Evolutionary conservation across 495 filamentous ascomycete species (phyloP), one percentile per base, ranked within the genome.

Genomic region (Cercophora samala): DNA sequence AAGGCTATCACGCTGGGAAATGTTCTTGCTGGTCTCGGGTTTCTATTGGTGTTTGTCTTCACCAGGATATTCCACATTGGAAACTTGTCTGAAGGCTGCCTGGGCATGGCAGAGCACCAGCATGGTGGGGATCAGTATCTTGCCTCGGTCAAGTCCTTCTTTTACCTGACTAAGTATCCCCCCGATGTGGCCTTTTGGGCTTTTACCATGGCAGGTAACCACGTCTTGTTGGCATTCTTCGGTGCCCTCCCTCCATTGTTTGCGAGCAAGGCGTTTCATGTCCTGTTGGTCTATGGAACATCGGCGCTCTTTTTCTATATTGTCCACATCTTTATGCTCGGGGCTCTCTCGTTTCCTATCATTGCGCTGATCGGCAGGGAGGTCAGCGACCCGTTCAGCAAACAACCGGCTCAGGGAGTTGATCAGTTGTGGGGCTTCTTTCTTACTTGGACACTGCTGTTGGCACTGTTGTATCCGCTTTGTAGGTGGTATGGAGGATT

Each of bases 111-210:
- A 11, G 76, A 74, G 63, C 72, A 76, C 22, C 37, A 51, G 13
- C 64, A 46, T 4, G 60, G 32, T 1, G 59, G n/a, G 0, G 76
- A 78, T 58, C 74, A 68, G 55, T 78, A 76, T 60, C 71, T 78
- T 23, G 67, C 66, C 3, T 77, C 75, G 5, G 53, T 59, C 21
- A 23, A 42, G 2, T 70, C 75, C 18, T 78, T 78, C 64, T 75
- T 79, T 67, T 78, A 79, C 63, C 53, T 79, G 53, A 66, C 71
- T 68, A 78, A 77, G 64, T 79, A 77, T 62, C 77, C 77, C 3
- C 76, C 77, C 6, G 75, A 77, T 64, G 70, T 78, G 0, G 74
- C 75, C 5, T 78, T 75, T 51, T 75, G 70, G 68, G 59, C 76
- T 17, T 75, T 73, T 18, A 76, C 74, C 64, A 73, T 76, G 71